Conservation (phyloP, 139 green algal species). For the Chlamydomonas incerta region DNA sequence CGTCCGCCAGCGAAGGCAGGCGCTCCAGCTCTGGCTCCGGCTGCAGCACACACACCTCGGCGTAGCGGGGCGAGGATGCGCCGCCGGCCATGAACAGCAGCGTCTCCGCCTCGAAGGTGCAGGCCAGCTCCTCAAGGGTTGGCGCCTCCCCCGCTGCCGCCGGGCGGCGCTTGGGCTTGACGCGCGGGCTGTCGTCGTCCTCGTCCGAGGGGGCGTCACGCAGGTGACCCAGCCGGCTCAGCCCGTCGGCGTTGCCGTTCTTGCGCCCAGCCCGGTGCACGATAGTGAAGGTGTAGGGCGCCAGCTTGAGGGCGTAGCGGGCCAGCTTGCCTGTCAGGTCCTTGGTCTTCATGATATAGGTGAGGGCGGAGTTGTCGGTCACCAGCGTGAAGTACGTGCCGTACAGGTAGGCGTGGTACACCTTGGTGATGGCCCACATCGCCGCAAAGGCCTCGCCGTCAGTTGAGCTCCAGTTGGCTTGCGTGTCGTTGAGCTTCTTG, state of each 20-base stretch:
- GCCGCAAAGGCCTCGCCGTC: conserved; percentile 47
- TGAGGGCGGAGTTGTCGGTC: conserved; percentile 44
- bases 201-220: neutral
- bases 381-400: conserved; percentile 29
- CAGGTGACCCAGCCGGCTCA: conserved; percentile 21
- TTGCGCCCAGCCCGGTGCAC: neutral
- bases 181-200: neutral
- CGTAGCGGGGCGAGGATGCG: too few relatives aligned
- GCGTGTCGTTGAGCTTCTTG: neutral
- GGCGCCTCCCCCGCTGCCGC: neutral
- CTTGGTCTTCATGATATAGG: conserved; percentile 1
- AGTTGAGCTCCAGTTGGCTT: conserved; percentile 39
- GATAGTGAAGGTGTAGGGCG: conserved; percentile 39
- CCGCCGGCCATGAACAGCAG: too few relatives aligned
- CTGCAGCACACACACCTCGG: too few relatives aligned
- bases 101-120: too few relatives aligned
- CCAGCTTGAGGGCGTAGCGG: conserved; percentile 39
- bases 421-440: conserved; percentile 18
- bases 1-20: too few relatives aligned
- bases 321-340: conserved; percentile 22
- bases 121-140: neutral
- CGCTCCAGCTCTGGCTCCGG: too few relatives aligned
- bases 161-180: too few relatives aligned
- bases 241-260: conserved; percentile 39
- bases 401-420: conserved; percentile 42